Base-by-base conservation (phyloP, 192 early-diverging fungal genomes). In the Coemansia sp. region DNA sequence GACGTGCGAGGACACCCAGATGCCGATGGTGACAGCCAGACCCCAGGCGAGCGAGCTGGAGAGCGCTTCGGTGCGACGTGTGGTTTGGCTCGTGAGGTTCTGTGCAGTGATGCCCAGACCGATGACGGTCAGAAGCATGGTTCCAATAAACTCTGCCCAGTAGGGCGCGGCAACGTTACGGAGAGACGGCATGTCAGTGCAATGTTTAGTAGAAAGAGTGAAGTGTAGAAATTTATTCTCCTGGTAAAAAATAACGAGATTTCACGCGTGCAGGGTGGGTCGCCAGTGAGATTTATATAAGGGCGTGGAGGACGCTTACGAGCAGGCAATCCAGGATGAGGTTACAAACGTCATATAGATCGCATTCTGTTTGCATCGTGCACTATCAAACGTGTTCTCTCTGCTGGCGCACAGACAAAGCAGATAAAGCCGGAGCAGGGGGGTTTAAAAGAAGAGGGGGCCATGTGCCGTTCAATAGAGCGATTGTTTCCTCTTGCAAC, bases 121-220 rank as follows among this genome's bases (percentile, higher is more conserved):
- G 0, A 77, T 49, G 0, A 63, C 12, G 0, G 72, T 65, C 25
- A 77, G 50, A 2, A 77, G 41, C 22, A 70, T 22, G 0, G 73
- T 77, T 21, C 73, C 73, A 46, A 77, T 59, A 33, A 77, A 77
- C 44, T 77, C 73, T 17, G 67, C 73, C 67, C 67, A 70, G 53
- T 77, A 77, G 2, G 73, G 73, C 15, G 72, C 72, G 4, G 72
- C 72, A 3, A 75, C 61, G 40, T 75, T 75, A 14, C 72, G 61
- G 19, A 75, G 53, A 2, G 61, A 69, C 19, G 62, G 22, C 65
- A 67, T 65, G 42, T 12, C 46, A n/a, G 11, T n/a, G n/a, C n/a
- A n/a, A n/a, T n/a, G n/a, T n/a, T n/a, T n/a, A n/a, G n/a, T n/a
- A n/a, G n/a, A n/a, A n/a, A n/a, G n/a, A n/a, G n/a, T n/a, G n/a